A percentile compares a stretch with the other conserved stretches of the same genome.
phyloP scores from a whole-genome alignment of 1,284 basidiomycete species.

The Apiotrichum brassicae region DNA sequence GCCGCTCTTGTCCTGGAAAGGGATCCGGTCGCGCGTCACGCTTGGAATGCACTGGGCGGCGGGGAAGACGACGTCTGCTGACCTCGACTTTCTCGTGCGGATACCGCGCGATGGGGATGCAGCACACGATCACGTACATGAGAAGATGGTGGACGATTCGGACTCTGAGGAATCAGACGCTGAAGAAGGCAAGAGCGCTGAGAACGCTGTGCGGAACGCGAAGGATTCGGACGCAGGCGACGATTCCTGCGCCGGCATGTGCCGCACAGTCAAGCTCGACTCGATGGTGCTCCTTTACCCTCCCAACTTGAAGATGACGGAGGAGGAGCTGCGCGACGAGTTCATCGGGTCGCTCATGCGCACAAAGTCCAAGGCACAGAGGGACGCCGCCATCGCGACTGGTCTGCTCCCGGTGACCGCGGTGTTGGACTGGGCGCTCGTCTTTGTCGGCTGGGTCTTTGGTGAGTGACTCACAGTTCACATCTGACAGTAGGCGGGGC shows the following conservation, averaged over 20 bases:
- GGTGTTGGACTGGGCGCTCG: constrained; percentile 16
- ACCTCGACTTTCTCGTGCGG: constrained; percentile 20
- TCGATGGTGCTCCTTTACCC: constrained; percentile 23
- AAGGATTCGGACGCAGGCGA: neutral
- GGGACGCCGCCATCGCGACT: constrained; percentile 21
- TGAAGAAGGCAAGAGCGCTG: neutral
- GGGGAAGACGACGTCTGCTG: constrained; percentile 12
- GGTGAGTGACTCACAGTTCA: constrained; percentile 6
- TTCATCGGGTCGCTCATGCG: constrained; percentile 19
- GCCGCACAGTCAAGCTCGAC: constrained; percentile 16
- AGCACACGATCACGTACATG: neutral
- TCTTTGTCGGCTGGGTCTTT: constrained; percentile 21
- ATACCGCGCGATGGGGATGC: constrained; percentile 13
- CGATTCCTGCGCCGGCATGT: neutral
- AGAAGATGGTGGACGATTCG: neutral
- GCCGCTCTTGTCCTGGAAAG: constrained; percentile 10
- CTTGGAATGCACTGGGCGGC: constrained; percentile 17
- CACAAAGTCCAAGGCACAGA: constrained; percentile 20
- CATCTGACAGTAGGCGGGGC: constrained; percentile 9
- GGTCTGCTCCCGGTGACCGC: constrained; percentile 13
- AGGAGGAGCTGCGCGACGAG: constrained; percentile 13
- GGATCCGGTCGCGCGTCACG: constrained; percentile 8
- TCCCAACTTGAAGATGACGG: constrained; percentile 7
- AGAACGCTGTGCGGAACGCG: neutral
- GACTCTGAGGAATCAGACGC: neutral